Evolutionary conservation across 2,329 filamentous ascomycete genomes (phyloP).

Genomic region (Colletotrichum somersetense): DNA sequence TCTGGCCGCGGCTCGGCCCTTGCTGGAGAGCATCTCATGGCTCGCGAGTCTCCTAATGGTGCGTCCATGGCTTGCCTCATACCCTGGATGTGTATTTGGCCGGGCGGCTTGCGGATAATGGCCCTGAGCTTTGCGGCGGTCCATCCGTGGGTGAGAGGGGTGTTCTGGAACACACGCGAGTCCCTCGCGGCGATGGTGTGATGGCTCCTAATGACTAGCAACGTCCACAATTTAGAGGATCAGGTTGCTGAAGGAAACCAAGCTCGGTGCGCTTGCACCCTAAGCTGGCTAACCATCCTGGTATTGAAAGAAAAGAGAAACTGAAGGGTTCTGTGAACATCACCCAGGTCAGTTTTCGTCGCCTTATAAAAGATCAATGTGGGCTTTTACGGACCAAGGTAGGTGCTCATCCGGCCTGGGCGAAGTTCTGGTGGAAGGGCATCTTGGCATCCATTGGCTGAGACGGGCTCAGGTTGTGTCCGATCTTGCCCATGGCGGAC

Average conservation of each 20-base stretch:
- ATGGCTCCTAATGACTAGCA: constrained; percentile 20
- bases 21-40: constrained; percentile 22
- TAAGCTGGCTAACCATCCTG: constrained; percentile 25
- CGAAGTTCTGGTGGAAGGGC: constrained; percentile 43
- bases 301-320: constrained; percentile 5
- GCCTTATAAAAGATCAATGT: background rate
- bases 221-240: constrained; percentile 27
- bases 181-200: constrained; percentile 14
- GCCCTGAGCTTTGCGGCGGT: constrained; percentile 25
- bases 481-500: constrained; percentile 65
- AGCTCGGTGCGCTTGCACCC: constrained; percentile 35
- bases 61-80: constrained; percentile 29
- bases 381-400: constrained; percentile 37
- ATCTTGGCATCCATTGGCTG: constrained; percentile 27
- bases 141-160: constrained; percentile 22
- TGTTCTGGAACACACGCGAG: constrained; percentile 30
- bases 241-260: constrained; percentile 11
- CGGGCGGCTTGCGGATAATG: constrained; percentile 23
- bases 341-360: constrained; percentile 16
- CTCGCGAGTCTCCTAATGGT: constrained; percentile 21
- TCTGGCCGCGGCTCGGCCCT: constrained; percentile 36
- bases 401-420: constrained; percentile 50
- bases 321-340: constrained; percentile 3
- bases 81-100: constrained; percentile 19
- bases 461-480: constrained; percentile 50